Evolutionary conservation across 306 rosid genomes (phyloP), one percentile per base, ranked within the genome.

Genomic region (Vicia faba): DNA sequence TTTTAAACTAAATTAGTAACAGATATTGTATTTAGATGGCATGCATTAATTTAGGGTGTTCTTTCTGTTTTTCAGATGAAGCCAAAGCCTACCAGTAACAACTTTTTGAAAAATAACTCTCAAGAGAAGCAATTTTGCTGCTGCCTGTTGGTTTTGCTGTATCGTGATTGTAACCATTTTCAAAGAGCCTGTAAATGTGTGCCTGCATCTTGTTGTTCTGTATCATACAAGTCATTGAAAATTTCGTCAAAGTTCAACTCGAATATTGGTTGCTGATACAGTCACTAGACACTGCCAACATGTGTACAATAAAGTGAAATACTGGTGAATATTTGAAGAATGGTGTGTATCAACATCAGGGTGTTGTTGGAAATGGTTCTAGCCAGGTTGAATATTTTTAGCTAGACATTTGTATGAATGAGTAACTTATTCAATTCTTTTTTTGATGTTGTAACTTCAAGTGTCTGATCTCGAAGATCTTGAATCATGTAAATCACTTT

Each of bases 41-140:
- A 38, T 61, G 33, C 5, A 11, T 61, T 54, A 14, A 71, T 64
- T 74, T 39, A 56, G 11, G 54, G 71, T 18, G 64, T 28, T n/a
- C 65, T 44, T 69, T 78, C 74, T 43, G 78, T 75, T 65, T 67
- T 20, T 14, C 46, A 49, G 56, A 64, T 36, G 76, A 54, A 78
- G 66, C 28, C 49, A 33, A 62, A 73, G 76, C 48, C 49, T 3
- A 15, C 68, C 61, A 15, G 53, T 40, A 33, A 11, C 69, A 6
- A 66, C 44, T 3, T 56, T 66, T 54, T n/a, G n/a, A 38, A 31
- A 39, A 66, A 64, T 8, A 16, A 18, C 25, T 61, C 25, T 61
- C 59, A 4, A 31, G n/a, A 19, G 71, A 64, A 63, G 75, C 56
- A 67, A 33, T 14, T 55, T 56, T 44, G 44, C 8, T 51, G 11